These are phyloP conservation scores for Ceratocystis variospora DNA, from an alignment of 2,329 filamentous ascomycete genomes.

Conservation along the genomic window DNA sequence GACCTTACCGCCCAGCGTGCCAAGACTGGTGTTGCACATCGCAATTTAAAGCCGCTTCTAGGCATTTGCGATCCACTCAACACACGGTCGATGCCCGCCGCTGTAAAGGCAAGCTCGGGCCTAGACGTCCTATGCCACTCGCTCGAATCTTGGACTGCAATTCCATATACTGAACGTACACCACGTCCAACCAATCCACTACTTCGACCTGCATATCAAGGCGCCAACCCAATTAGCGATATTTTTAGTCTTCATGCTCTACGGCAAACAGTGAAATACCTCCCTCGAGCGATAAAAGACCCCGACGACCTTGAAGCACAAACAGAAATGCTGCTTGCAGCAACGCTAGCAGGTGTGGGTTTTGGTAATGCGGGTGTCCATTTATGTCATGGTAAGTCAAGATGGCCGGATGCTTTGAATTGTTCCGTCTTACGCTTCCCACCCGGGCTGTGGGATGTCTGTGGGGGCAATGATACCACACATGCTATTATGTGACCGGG, in stretches of 20 bases:
- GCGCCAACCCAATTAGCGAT: conserved; percentile 93
- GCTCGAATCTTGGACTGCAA: conserved; percentile 94
- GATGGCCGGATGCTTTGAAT: not conserved
- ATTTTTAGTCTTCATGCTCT: conserved; percentile 89
- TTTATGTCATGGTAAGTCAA: conserved; percentile 43
- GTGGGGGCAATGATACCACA: not conserved
- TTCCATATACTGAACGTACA: conserved; percentile 75
- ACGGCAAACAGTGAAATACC: conserved; percentile 72
- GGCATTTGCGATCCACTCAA: conserved; percentile 80
- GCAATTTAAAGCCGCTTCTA: conserved; percentile 86
- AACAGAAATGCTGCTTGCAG: conserved; percentile 85
- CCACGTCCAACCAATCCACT: conserved; percentile 83
- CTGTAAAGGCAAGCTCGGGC: conserved; percentile 82
- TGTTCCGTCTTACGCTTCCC: not conserved
- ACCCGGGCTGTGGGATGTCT: not conserved
- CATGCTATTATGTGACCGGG: not conserved
- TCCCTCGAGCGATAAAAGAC: conserved; percentile 73
- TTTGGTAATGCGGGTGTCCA: conserved; percentile 98
- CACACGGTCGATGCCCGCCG: conserved; percentile 87
- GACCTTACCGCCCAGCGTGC: conserved; percentile 79
- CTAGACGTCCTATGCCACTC: conserved; percentile 92
- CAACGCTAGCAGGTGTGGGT: conserved; percentile 85
- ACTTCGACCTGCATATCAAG: conserved; percentile 84
- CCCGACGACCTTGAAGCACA: conserved; percentile 89
- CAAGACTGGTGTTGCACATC: conserved; percentile 91